Evolutionary conservation across 78 protist genomes (phyloP).

Genomic region (Dictyostelium capitatum): DNA sequence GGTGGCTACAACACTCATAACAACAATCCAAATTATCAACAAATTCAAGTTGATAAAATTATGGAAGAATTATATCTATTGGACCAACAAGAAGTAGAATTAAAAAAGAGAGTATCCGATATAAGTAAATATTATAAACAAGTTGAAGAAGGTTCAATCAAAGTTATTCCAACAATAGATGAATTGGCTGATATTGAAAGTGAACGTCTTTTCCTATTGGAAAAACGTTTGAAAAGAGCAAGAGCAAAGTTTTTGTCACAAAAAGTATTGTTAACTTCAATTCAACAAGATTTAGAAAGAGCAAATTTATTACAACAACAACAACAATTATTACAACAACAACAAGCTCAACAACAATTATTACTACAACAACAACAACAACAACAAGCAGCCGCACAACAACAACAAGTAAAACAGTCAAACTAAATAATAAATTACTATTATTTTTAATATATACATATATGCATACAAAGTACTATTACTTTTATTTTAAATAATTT

Average conservation of each 20-base stretch:
- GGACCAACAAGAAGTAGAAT: conserved; percentile 3
- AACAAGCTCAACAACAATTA: conserved; percentile 24
- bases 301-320: background rate
- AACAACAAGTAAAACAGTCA: conserved; percentile 19
- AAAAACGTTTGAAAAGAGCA: conserved; percentile 11
- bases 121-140: conserved; percentile 11
- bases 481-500: background rate
- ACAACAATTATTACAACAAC: background rate
- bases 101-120: conserved; percentile 34
- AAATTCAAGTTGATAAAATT: conserved; percentile 11
- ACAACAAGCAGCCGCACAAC: conserved; percentile 9
- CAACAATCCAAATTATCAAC: background rate
- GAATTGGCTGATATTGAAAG: conserved; percentile 35
- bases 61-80: conserved; percentile 19
- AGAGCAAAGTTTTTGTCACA: background rate
- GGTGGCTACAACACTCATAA: too few species aligned
- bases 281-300: conserved; percentile 5
- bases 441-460: background rate
- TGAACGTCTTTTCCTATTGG: conserved; percentile 22
- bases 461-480: too few species aligned
- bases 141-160: background rate
- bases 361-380: conserved; percentile 34
- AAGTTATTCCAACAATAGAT: background rate
- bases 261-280: conserved; percentile 20
- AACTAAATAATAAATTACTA: conserved; percentile 12